Base-by-base conservation (phyloP, 805 yeast species). In the Monosporozyma aquatica region DNA sequence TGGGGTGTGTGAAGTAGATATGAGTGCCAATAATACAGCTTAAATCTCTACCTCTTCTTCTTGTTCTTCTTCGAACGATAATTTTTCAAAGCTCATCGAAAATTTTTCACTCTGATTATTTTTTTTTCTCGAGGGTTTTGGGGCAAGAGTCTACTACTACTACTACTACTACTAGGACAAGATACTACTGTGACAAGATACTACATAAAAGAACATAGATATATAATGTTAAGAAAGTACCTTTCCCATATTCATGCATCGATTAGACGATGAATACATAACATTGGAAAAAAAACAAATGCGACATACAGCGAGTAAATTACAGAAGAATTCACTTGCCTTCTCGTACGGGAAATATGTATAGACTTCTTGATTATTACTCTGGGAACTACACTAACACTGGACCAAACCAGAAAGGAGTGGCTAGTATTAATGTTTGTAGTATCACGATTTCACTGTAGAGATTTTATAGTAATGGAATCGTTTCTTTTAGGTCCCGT, bases 321-420 rank as follows among this genome's bases (percentile, higher is more conserved):
- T 29, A 5, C 13, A 9, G 25, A 17, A 22, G 2, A 10, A 15
- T n/a, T 8, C 18, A 25, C 10, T 34, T 15, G 37, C 18, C 20
- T 15, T 45, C 47, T 49, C 52, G 43, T 42, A 43, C 24, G 53
- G 53, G 53, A 45, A 50, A 50, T 50, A 50, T 50, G 53, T 50
- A 50, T 37, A 48, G 51, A 48, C 53, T 43, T 50, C 50, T 50
- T 50, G 49, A 43, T 47, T 32, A 48, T 48, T 50, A 27, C 11
- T 48, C 50, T 49, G 28, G 53, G 51, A 45, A 40, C n/a, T n/a
- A 28, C 26, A 38, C 34, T 17, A 22, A 38, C 8, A n/a, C n/a
- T n/a, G n/a, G n/a, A n/a, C n/a, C n/a, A n/a, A n/a, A n/a, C n/a
- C n/a, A n/a, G n/a, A n/a, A n/a, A n/a, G n/a, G n/a, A n/a, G n/a